These are phyloP conservation scores for Rhizomucor miehei DNA, from an alignment of 371 early-diverging fungal genomes.

Conservation along the genomic window DNA sequence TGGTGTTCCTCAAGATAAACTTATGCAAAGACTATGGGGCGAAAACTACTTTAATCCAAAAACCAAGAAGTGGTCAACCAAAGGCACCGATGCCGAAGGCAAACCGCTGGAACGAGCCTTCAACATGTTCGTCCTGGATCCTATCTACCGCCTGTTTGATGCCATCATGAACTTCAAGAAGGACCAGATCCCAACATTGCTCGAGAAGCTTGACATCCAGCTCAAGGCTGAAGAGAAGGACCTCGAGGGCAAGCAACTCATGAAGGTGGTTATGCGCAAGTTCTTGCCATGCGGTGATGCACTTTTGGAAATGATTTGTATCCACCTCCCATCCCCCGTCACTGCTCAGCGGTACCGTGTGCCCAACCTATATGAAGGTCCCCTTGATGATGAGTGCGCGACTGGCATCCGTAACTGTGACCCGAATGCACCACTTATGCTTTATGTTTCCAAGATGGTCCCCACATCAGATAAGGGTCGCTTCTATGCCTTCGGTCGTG, in stretches of 20 bases:
- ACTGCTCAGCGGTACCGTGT: conserved; percentile 95
- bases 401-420: conserved; percentile 86
- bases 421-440: conserved; percentile 95
- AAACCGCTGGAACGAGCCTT: conserved; percentile 91
- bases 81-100: conserved; percentile 70
- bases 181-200: conserved; percentile 72
- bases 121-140: conserved; percentile 97
- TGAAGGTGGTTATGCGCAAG: conserved; percentile 97
- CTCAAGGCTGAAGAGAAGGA: conserved; percentile 86
- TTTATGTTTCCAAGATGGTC: conserved; percentile 99
- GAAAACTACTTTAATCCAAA: conserved; percentile 96
- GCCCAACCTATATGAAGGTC: conserved; percentile 96
- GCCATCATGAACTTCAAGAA: conserved; percentile 94
- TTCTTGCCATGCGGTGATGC: conserved; percentile 99
- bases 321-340: conserved; percentile 96
- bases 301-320: conserved; percentile 98
- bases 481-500: conserved; percentile 99
- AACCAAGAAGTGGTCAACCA: conserved; percentile 93
- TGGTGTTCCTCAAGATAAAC: conserved; percentile 90
- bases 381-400: conserved; percentile 93
- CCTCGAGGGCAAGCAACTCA: conserved; percentile 88
- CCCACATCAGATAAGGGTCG: conserved; percentile 98
- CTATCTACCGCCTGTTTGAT: conserved; percentile 97
- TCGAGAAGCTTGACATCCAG: conserved; percentile 84
- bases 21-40: conserved; percentile 93